Conservation (phyloP, 495 filamentous ascomycete genomes). For the Penicillium cataractarum region DNA sequence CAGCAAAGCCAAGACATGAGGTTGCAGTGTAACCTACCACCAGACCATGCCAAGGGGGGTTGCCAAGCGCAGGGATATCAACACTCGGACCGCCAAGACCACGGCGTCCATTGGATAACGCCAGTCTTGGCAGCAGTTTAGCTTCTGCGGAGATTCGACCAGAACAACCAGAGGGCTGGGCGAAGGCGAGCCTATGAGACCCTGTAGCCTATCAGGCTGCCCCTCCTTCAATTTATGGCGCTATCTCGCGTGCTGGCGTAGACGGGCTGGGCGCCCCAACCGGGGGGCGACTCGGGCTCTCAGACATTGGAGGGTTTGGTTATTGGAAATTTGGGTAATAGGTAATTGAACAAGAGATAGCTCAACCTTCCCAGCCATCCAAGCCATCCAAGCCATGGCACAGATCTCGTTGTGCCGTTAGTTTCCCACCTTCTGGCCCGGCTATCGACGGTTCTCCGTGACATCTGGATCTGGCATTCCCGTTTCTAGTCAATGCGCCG, state of each 20-base stretch:
- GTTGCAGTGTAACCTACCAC: conserved; percentile 26
- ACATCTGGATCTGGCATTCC: not conserved
- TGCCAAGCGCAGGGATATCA: conserved; percentile 18
- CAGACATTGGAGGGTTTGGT: not conserved
- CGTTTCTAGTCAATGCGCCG: conserved; percentile 20
- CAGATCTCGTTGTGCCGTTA: not conserved
- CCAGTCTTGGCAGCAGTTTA: conserved; percentile 18
- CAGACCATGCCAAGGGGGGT: conserved; percentile 14
- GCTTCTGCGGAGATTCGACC: conserved; percentile 8
- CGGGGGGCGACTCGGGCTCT: conserved; percentile 1
- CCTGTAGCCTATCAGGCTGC: not conserved
- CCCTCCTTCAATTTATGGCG: conserved; percentile 4
- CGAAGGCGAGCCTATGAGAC: not conserved
- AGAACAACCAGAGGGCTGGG: conserved; percentile 2
- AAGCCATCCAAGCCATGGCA: not conserved
- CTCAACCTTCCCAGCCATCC: not conserved
- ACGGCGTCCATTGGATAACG: conserved; percentile 7
- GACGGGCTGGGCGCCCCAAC: conserved; percentile 3
- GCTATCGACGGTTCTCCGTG: conserved; percentile 21
- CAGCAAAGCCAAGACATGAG: conserved; percentile 16
- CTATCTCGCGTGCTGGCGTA: conserved; percentile 15
- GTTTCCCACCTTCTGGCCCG: conserved; percentile 9
- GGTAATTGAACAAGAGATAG: too few species aligned
- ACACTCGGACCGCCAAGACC: conserved; percentile 7
- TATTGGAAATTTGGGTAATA: not conserved